Percentiles rank a stretch among this genome's conserved stretches.
Conservation (phyloP, 768 basidiomycete species). For the Hygrocybe punicea region DNA sequence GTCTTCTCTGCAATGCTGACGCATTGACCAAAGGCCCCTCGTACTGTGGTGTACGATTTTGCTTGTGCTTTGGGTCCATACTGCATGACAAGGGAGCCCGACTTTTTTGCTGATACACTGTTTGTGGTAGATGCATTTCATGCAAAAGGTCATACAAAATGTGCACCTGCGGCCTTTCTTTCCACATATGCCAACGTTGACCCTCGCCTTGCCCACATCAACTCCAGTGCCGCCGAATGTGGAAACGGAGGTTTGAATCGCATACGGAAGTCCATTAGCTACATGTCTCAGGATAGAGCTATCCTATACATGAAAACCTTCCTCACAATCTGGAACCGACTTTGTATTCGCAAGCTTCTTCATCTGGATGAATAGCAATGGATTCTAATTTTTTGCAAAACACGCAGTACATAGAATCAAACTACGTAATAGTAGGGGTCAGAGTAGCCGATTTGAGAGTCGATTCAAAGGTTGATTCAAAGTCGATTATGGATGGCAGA, state of each 20-base stretch:
- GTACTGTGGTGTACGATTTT: background rate
- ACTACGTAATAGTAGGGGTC: background rate
- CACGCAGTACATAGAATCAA: too few relatives aligned
- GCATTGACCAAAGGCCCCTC: constrained; percentile 26
- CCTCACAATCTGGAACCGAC: constrained; percentile 11
- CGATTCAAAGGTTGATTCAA: background rate
- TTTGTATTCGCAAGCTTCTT: constrained; percentile 6
- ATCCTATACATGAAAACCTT: constrained; percentile 26
- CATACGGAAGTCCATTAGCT: constrained; percentile 13
- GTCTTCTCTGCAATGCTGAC: constrained; percentile 40
- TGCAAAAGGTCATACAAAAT: constrained; percentile 28
- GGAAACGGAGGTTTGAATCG: constrained; percentile 26
- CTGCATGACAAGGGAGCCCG: constrained; percentile 25
- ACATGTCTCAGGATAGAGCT: too few relatives aligned
- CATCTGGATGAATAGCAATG: background rate
- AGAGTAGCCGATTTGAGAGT: background rate
- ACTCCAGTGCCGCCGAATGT: constrained; percentile 34
- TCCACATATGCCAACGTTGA: constrained; percentile 23
- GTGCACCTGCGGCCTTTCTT: constrained; percentile 24
- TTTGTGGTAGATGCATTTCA: constrained; percentile 33
- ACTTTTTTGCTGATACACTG: constrained; percentile 28
- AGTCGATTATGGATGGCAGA: background rate
- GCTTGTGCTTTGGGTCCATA: constrained; percentile 30
- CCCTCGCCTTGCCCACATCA: constrained; percentile 21
- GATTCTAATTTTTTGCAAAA: too few relatives aligned